Conservation (phyloP, 2,329 filamentous ascomycete species). For the Chaetoscypha palmicola region DNA sequence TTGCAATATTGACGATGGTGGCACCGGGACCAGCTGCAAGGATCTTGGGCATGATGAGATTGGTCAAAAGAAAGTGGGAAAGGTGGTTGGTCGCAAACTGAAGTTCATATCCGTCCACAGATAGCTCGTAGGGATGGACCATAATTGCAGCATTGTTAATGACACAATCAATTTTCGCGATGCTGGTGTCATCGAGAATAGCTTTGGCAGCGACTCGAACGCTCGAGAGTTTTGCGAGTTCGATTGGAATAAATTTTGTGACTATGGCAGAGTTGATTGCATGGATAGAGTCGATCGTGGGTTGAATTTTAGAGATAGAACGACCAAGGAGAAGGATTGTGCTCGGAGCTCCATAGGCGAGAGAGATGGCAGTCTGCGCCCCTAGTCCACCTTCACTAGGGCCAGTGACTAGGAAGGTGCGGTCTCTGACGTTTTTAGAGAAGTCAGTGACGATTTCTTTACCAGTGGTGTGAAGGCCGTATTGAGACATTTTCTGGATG, state of each 20-base stretch:
- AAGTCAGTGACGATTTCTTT: conserved; percentile 13
- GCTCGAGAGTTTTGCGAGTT: conserved; percentile 35
- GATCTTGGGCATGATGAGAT: conserved; percentile 34
- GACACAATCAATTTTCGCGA: conserved; percentile 34
- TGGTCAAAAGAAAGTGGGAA: conserved; percentile 46
- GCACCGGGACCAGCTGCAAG: conserved; percentile 3
- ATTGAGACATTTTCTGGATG: conserved; percentile 8
- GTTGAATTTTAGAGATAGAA: conserved; percentile 16
- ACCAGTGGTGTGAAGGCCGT: conserved; percentile 9
- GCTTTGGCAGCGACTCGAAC: conserved; percentile 34
- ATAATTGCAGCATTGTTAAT: conserved; percentile 35
- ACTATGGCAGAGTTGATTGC: conserved; percentile 11
- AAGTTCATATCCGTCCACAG: conserved; percentile 41
- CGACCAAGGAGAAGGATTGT: conserved; percentile 17
- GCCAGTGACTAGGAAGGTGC: conserved; percentile 19
- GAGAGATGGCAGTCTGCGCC: conserved; percentile 15
- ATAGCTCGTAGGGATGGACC: conserved; percentile 17
- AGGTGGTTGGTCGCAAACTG: conserved; percentile 50
- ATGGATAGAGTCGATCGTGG: conserved; percentile 15
- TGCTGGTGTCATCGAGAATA: conserved; percentile 30
- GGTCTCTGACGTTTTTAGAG: conserved; percentile 10
- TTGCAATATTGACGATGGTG: conserved; percentile 24
- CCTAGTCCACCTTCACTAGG: conserved; percentile 15
- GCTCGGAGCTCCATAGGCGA: conserved; percentile 20
- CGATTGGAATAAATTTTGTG: conserved; percentile 17